phyloP scores from a whole-genome alignment of 805 yeast species.

The Pichia californica region DNA sequence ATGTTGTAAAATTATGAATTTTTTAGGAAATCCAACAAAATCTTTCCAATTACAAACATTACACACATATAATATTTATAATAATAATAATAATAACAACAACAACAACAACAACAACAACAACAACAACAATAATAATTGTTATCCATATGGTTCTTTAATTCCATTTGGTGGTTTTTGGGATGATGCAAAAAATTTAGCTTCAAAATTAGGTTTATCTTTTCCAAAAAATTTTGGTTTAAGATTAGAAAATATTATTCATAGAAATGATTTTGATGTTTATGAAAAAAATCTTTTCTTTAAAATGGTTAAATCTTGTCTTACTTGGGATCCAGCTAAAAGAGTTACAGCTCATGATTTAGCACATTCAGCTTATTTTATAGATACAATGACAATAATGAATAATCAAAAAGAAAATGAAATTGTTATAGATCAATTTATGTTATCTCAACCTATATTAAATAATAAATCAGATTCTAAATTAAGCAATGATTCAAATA shows the following conservation, averaged over 20 bases:
- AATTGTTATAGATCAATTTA: not conserved
- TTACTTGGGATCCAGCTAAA: slow-evolving; percentile 74
- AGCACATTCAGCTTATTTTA: slow-evolving; percentile 49
- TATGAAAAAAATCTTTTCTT: slow-evolving; percentile 34
- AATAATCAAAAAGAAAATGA: slow-evolving; percentile 15
- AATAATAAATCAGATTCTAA: no score
- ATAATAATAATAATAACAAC: not conserved
- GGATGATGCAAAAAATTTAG: slow-evolving; percentile 53
- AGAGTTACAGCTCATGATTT: slow-evolving; percentile 48
- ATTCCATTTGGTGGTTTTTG: slow-evolving; percentile 64
- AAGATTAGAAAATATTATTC: slow-evolving; percentile 38
- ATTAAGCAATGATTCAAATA: no score
- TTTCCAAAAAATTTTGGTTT: slow-evolving; percentile 48
- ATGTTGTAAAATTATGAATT: slow-evolving; percentile 55
- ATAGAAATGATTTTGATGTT: slow-evolving; percentile 35
- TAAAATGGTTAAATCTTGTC: slow-evolving; percentile 41
- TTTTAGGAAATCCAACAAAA: slow-evolving; percentile 66
- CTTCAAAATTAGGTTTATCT: slow-evolving; percentile 46
- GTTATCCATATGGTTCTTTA: not conserved
- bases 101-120: not conserved
- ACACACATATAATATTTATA: not conserved
- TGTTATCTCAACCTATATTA: no score
- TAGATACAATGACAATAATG: slow-evolving; percentile 30
- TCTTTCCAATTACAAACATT: slow-evolving; percentile 2
- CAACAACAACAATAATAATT: no score